These are phyloP conservation scores for Aureobasidium sp. DNA, from an alignment of 2,329 filamentous ascomycete species.

Conservation along the genomic window DNA sequence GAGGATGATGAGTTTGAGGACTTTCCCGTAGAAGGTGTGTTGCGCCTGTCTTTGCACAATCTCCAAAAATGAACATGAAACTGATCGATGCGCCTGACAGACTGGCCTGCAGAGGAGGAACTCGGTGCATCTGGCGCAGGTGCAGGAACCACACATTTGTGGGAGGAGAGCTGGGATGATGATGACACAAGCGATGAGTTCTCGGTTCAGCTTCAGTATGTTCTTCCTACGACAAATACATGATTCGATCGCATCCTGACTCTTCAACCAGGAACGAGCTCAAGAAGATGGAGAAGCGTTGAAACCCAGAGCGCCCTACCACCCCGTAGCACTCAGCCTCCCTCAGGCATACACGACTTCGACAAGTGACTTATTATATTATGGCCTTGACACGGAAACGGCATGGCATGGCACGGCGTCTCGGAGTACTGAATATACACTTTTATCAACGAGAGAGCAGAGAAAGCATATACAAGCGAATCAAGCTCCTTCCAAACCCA, in stretches of 20 bases:
- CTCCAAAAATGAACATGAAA: neutral
- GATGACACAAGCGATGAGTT: slow-evolving; percentile 97
- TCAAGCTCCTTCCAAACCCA: neutral
- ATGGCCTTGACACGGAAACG: neutral
- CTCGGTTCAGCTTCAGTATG: slow-evolving; percentile 81
- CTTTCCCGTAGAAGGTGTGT: slow-evolving; percentile 85
- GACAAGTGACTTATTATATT: neutral
- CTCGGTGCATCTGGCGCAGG: slow-evolving; percentile 55
- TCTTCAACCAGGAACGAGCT: slow-evolving; percentile 64
- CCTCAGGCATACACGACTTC: neutral
- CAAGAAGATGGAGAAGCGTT: slow-evolving; percentile 71
- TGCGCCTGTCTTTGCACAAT: neutral
- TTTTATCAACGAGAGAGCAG: neutral
- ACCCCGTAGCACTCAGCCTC: neutral
- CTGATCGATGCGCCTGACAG: slow-evolving; percentile 39
- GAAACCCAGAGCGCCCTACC: neutral
- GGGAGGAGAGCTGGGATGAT: slow-evolving; percentile 99
- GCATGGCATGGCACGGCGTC: slow-evolving; percentile 42
- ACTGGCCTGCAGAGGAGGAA: slow-evolving; percentile 87
- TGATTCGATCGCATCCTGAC: neutral
- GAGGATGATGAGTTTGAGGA: slow-evolving; percentile 99
- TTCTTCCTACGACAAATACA: neutral
- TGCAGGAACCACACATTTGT: slow-evolving; percentile 58
- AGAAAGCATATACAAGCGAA: neutral
- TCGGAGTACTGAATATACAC: slow-evolving; percentile 9